phyloP scores from a whole-genome alignment of 371 early-diverging fungal genomes.

The Circinella minor region DNA sequence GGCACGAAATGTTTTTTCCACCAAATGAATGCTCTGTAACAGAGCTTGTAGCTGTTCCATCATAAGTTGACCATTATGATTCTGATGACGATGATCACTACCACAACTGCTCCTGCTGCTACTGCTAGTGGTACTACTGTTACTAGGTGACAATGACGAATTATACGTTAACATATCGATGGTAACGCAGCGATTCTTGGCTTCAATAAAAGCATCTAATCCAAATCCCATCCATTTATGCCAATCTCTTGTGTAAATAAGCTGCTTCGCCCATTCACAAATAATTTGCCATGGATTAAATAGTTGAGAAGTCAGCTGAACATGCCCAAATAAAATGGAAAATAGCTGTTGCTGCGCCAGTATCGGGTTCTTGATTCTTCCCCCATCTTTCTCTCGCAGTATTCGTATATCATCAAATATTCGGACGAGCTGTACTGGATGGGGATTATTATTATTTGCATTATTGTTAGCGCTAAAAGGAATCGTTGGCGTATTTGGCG shows the following conservation, averaged over 20 bases:
- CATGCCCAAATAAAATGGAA: slow-evolving; percentile 38
- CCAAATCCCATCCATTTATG: slow-evolving; percentile 27
- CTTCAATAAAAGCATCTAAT: slow-evolving; percentile 24
- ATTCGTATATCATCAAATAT: slow-evolving; percentile 11
- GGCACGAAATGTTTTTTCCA: slow-evolving; percentile 4
- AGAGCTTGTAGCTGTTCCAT: slow-evolving; percentile 13
- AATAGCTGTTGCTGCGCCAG: slow-evolving; percentile 29
- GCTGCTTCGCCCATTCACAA: slow-evolving; percentile 40
- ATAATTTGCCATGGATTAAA: slow-evolving; percentile 33
- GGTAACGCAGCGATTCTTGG: slow-evolving; percentile 11
- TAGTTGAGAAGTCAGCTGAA: slow-evolving; percentile 36
- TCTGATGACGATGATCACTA: background rate
- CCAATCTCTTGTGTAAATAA: slow-evolving; percentile 20
- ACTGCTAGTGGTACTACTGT: background rate
- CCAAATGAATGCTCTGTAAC: slow-evolving; percentile 17
- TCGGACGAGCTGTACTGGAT: slow-evolving; percentile 15
- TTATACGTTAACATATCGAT: background rate
- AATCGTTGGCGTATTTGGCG: too few relatives aligned
- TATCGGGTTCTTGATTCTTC: slow-evolving; percentile 17
- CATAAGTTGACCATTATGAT: slow-evolving; percentile 10
- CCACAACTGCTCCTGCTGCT: background rate
- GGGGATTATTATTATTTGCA: background rate
- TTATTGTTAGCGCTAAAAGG: background rate
- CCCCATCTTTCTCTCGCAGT: slow-evolving; percentile 22
- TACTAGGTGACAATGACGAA: background rate